Evolutionary conservation across 805 yeast species (phyloP).

Genomic region (Saccharomycopsis sp.): DNA sequence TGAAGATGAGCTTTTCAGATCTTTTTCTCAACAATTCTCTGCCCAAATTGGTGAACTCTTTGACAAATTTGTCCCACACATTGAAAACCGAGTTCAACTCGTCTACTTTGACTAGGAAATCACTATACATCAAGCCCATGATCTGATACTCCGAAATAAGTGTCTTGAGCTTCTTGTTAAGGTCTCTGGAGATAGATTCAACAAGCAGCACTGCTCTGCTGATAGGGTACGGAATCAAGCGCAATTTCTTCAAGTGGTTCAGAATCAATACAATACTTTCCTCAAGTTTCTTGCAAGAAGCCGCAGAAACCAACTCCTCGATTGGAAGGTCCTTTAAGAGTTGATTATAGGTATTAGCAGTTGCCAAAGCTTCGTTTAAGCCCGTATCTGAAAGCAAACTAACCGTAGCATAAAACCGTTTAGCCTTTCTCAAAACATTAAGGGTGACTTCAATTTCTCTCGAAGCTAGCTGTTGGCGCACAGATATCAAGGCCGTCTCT

Average conservation of each 20-base stretch:
- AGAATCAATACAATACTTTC: slow-evolving; percentile 43
- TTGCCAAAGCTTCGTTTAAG: slow-evolving; percentile 44
- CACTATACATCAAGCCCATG: slow-evolving; percentile 36
- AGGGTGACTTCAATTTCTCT: slow-evolving; percentile 51
- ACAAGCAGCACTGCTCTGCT: slow-evolving; percentile 56
- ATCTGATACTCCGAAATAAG: slow-evolving; percentile 34
- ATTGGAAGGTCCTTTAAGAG: slow-evolving; percentile 68
- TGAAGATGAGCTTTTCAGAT: slow-evolving; percentile 60
- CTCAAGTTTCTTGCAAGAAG: slow-evolving; percentile 38
- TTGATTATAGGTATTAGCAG: slow-evolving; percentile 50
- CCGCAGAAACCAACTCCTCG: slow-evolving; percentile 45
- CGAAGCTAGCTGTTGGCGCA: slow-evolving; percentile 51
- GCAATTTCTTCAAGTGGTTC: slow-evolving; percentile 55
- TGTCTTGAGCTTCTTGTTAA: slow-evolving; percentile 37
- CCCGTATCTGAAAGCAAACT: slow-evolving; percentile 68
- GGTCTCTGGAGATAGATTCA: slow-evolving; percentile 56
- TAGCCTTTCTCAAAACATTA: slow-evolving; percentile 56
- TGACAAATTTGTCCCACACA: slow-evolving; percentile 53
- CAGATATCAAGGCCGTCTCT: slow-evolving; percentile 50
- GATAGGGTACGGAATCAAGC: slow-evolving; percentile 56
- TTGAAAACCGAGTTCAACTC: slow-evolving; percentile 33
- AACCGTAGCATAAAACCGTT: slow-evolving; percentile 74
- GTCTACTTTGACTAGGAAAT: slow-evolving; percentile 32
- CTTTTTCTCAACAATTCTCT: slow-evolving; percentile 73
- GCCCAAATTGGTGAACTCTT: slow-evolving; percentile 57